A percentile compares a stretch with the other conserved stretches of the same genome.
These are phyloP conservation scores for Ceratocystis eucalypticola DNA, from an alignment of 2,329 filamentous ascomycete species.

Conservation along the genomic window DNA sequence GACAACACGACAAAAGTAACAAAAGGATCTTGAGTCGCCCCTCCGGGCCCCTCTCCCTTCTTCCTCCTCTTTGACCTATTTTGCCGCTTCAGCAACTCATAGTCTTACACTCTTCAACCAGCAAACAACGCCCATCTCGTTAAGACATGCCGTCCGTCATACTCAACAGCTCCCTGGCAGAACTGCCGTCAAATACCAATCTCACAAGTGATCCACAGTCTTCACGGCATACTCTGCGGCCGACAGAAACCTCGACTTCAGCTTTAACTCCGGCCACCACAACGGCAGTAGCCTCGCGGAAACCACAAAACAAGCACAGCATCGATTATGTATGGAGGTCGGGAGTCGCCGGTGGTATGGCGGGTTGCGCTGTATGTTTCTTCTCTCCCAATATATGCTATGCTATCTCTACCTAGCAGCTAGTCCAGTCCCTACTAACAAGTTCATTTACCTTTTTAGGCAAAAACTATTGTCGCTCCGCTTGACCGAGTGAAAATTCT, in stretches of 20 bases:
- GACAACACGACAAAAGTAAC: background rate
- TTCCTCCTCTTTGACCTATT: background rate
- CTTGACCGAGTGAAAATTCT: conserved; percentile 97
- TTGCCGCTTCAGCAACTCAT: background rate
- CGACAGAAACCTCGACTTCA: background rate
- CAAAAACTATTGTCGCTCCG: conserved; percentile 88
- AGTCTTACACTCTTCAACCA: no score
- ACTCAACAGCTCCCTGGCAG: conserved; percentile 13
- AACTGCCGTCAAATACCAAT: conserved; percentile 9
- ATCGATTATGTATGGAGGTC: conserved; percentile 74
- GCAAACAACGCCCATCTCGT: no score
- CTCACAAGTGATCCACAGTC: background rate
- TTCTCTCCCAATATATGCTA: background rate
- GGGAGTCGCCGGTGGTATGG: conserved; percentile 74
- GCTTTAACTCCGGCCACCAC: background rate
- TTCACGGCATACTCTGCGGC: background rate
- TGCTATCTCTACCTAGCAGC: no score
- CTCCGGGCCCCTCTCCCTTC: background rate
- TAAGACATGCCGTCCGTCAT: conserved; percentile 12
- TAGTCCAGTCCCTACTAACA: conserved; percentile 17
- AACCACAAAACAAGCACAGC: conserved; percentile 45
- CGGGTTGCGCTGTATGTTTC: conserved; percentile 69
- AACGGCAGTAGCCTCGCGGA: conserved; percentile 26
- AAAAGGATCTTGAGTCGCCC: conserved; percentile 1
- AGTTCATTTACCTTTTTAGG: conserved; percentile 37